These are phyloP conservation scores for Talaromyces rugulosus DNA, from an alignment of 2,329 filamentous ascomycete species.

Conservation along the genomic window DNA sequence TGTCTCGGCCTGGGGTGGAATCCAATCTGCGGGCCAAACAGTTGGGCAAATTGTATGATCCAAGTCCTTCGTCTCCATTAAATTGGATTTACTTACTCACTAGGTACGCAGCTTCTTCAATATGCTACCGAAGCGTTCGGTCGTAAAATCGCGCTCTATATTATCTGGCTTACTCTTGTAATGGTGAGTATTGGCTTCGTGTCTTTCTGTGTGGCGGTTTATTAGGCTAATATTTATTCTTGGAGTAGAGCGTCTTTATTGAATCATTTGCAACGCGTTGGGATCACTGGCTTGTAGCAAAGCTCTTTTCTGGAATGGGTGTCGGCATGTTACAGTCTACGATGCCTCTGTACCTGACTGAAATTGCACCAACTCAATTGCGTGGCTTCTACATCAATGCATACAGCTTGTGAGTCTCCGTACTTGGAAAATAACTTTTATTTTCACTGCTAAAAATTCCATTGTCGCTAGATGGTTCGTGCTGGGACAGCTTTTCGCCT, in stretches of 20 bases:
- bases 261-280: slow-evolving; percentile 36
- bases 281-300: slow-evolving; percentile 39
- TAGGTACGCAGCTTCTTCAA: slow-evolving; percentile 24
- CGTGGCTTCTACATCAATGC: slow-evolving; percentile 39
- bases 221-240: background rate
- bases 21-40: slow-evolving; percentile 36
- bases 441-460: background rate
- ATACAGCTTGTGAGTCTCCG: slow-evolving; percentile 33
- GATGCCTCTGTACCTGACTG: slow-evolving; percentile 39
- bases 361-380: slow-evolving; percentile 39
- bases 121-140: slow-evolving; percentile 33
- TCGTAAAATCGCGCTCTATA: slow-evolving; percentile 33
- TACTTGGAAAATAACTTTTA: background rate
- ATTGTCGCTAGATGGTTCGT: slow-evolving; percentile 37
- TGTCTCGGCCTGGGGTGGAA: slow-evolving; percentile 38
- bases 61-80: background rate
- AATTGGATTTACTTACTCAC: background rate
- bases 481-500: slow-evolving; percentile 41
- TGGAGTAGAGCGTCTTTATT: slow-evolving; percentile 29
- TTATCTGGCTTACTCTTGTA: slow-evolving; percentile 32
- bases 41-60: slow-evolving; percentile 35
- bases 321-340: slow-evolving; percentile 43
- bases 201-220: background rate
- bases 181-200: slow-evolving; percentile 17
- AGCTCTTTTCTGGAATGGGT: slow-evolving; percentile 36